Evolutionary conservation across 371 early-diverging fungal species (phyloP), one percentile per base, ranked within the genome.

Genomic region (Actinomortierella wolfii): DNA sequence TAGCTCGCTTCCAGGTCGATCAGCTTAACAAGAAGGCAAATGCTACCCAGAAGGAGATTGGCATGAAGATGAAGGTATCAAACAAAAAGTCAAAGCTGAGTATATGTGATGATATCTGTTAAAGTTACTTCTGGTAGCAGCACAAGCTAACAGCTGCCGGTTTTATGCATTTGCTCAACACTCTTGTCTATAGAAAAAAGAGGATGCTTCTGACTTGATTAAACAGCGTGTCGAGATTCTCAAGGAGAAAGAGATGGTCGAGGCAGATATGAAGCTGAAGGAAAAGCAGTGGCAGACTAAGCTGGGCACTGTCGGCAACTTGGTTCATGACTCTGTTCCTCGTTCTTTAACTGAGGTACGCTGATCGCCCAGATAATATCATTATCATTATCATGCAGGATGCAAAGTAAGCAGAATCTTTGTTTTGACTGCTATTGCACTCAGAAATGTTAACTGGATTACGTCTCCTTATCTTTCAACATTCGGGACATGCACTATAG

Each of bases 321-420:
- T 99, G 67, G 96, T 99, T 14, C 98, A 99, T 75, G 83, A 90
- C 55, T 89, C 89, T 46, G 99, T 98, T n/a, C 87, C 92, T 8
- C 91, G 91, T 49, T 90, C 92, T 57, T 85, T 86, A 68, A 88
- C 94, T 57, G 99, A 99, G 84, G 85, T 83, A 78, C 48, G 17
- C 42, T 34, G 25, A 21, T 26, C 42, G 14, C 21, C 25, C 28
- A 26, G n/a, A 18, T 15, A 21, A 54, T 46, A 20, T 25, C 46
- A 15, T 49, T 46, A n/a, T n/a, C n/a, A n/a, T n/a, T n/a, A n/a
- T n/a, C n/a, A n/a, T n/a, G n/a, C n/a, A n/a, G n/a, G n/a, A n/a
- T n/a, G n/a, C n/a, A n/a, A n/a, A n/a, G n/a, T n/a, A n/a, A n/a
- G n/a, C n/a, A n/a, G n/a, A n/a, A n/a, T n/a, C n/a, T n/a, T n/a